phyloP scores from a whole-genome alignment of 202 grass and related monocot species.

The Carex sylvatica region DNA sequence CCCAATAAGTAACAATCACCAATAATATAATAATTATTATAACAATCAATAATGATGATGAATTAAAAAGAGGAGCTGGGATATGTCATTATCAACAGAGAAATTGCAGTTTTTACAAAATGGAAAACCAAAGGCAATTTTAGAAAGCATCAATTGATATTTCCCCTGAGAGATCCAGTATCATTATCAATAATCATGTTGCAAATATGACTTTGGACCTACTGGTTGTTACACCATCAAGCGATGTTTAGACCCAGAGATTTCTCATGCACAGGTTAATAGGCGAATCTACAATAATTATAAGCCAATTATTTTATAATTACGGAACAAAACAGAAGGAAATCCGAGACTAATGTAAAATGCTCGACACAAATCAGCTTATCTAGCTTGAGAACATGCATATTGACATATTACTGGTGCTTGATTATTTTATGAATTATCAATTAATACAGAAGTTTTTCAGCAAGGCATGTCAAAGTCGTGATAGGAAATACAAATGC shows the following conservation, averaged over 20 bases:
- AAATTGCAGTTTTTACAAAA: neutral
- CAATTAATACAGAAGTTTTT: neutral
- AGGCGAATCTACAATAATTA: neutral
- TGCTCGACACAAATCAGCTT: neutral
- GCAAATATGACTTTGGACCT: conserved; percentile 1
- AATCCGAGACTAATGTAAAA: neutral
- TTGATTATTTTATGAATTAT: neutral
- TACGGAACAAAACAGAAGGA: neutral
- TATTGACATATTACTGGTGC: neutral
- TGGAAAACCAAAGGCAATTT: neutral
- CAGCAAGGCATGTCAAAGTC: neutral
- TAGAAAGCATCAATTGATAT: neutral
- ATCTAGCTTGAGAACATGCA: neutral
- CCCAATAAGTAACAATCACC: neutral
- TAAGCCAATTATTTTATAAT: neutral
- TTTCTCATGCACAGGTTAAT: neutral
- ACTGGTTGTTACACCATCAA: conserved; percentile 12
- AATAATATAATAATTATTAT: neutral
- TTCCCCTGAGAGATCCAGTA: neutral
- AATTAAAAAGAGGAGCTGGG: neutral
- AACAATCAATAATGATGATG: neutral
- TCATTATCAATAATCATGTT: conserved; percentile 20
- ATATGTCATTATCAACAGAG: neutral
- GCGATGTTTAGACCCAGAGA: neutral
- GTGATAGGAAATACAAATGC: neutral